These are phyloP conservation scores for Skeletonema tropicum DNA, from an alignment of 108 stramenopile genomes.

Conservation along the genomic window DNA sequence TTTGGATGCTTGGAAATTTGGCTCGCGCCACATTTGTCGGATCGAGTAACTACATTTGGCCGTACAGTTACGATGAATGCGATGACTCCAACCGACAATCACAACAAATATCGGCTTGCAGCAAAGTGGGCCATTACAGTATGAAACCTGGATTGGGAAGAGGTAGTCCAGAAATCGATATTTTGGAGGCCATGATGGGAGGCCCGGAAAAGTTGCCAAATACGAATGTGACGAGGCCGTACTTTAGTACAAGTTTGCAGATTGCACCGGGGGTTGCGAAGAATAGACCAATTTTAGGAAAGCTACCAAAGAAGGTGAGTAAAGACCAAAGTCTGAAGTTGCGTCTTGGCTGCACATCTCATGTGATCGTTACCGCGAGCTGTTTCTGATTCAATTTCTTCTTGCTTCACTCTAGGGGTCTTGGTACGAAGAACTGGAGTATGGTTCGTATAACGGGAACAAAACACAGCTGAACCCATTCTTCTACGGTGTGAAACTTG, in stretches of 20 bases:
- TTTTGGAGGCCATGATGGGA: constrained; percentile 92
- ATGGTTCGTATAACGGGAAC: constrained; percentile 60
- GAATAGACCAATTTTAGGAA: constrained; percentile 58
- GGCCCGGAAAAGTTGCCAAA: constrained; percentile 59
- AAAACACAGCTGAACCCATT: constrained; percentile 82
- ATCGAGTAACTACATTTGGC: constrained; percentile 90
- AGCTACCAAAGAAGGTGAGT: constrained; percentile 45
- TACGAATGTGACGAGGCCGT: constrained; percentile 80
- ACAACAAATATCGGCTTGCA: constrained; percentile 85
- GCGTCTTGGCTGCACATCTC: neutral
- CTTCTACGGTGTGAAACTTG: constrained; percentile 87
- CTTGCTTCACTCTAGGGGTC: constrained; percentile 45
- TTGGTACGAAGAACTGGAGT: constrained; percentile 86
- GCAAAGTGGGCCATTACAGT: constrained; percentile 80
- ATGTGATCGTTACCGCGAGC: neutral
- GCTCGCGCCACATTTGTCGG: constrained; percentile 91
- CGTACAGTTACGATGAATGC: constrained; percentile 88
- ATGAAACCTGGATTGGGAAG: constrained; percentile 72
- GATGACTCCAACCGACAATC: constrained; percentile 58
- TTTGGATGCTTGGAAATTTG: constrained; percentile 92
- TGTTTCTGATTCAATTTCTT: constrained; percentile 10
- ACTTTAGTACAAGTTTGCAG: constrained; percentile 86
- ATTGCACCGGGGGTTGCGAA: constrained; percentile 55
- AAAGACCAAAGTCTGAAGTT: neutral
- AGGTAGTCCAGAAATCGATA: constrained; percentile 91